These are phyloP conservation scores for Diplotaxis tenuifolia DNA, from an alignment of 345 rosid genomes.

Conservation along the genomic window DNA sequence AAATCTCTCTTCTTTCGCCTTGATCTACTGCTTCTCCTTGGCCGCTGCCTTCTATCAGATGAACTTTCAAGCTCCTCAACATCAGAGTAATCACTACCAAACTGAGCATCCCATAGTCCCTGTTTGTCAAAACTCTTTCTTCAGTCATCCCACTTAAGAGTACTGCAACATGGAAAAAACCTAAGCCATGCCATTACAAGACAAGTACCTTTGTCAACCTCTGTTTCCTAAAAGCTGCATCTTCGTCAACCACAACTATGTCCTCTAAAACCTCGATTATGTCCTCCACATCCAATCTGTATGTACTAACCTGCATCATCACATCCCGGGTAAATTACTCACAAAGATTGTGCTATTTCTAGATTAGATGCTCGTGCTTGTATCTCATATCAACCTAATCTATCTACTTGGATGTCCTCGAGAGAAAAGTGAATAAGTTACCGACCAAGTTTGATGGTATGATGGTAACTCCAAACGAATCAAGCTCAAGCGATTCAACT, in stretches of 20 bases:
- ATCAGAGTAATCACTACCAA: conserved; percentile 49
- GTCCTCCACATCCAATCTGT: conserved; percentile 70
- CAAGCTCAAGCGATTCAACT: conserved; percentile 78
- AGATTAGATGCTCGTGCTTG: conserved; percentile 12
- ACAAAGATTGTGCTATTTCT: background rate
- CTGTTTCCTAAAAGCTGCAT: conserved; percentile 67
- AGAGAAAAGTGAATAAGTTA: background rate
- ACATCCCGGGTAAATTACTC: background rate
- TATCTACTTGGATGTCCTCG: background rate
- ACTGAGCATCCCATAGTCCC: conserved; percentile 75
- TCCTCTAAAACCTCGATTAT: conserved; percentile 70
- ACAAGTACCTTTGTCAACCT: conserved; percentile 70
- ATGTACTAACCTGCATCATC: conserved; percentile 69
- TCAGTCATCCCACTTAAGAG: background rate
- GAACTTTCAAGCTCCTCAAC: conserved; percentile 37
- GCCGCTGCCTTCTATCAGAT: conserved; percentile 22
- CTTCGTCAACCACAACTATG: conserved; percentile 68
- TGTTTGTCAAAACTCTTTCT: conserved; percentile 19
- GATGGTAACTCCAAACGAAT: conserved; percentile 81
- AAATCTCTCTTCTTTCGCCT: conserved; percentile 27
- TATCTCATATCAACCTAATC: background rate
- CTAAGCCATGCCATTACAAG: conserved; percentile 2
- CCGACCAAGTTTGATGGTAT: conserved; percentile 91
- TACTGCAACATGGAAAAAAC: background rate
- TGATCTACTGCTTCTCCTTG: conserved; percentile 33